Evolutionary conservation across 2,329 filamentous ascomycete species (phyloP), one percentile per base, ranked within the genome.

Genomic region (Aspergillus ustus): DNA sequence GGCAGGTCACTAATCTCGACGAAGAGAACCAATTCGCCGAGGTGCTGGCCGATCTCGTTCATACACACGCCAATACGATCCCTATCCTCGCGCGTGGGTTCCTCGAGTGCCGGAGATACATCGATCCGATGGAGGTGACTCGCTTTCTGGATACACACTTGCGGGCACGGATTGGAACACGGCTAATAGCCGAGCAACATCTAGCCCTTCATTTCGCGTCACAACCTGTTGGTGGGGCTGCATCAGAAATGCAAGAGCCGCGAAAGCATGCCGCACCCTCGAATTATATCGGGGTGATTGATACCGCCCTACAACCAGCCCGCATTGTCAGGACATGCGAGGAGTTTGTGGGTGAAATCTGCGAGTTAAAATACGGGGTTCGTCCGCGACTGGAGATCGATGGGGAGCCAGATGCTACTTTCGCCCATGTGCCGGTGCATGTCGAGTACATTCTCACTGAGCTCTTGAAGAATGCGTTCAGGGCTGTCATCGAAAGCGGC

Each of bases 391-490:
- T 97, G 70, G 80, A 89, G 51, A 90, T 99, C 70, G 91, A 93
- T 67, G 95, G 95, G 66, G 90, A 96, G 74, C 89, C 91, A 0
- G 89, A 91, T 55, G 92, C 93, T n/a, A 89, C 88, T 0, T 96
- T 99, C 73, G 93, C 94, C 20, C 95, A 96, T 72, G 89, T 99
- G 8, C 95, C 95, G 15, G 95, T 96, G 75, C 95, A 99, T 76
- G 85, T 99, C 25, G 94, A 98, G 78, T 99, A 99, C 77, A 97
- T 99, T 66, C 87, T 97, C 66, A 99, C 94, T 0, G 95, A 99
- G 77, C 84, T 99, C 1, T 85, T 99, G 61, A 99, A 99, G 78
- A 99, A 99, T 73, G 92, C 93, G 1, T 99, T 98, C 80, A 88
- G 95, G 48, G 94, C 95, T 4, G 96, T 92, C 0, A 89, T 98